Percentiles rank a stretch among this genome's conserved stretches.
These are phyloP conservation scores for Fusarium tupiense DNA, from an alignment of 2,329 filamentous ascomycete species.

Conservation along the genomic window DNA sequence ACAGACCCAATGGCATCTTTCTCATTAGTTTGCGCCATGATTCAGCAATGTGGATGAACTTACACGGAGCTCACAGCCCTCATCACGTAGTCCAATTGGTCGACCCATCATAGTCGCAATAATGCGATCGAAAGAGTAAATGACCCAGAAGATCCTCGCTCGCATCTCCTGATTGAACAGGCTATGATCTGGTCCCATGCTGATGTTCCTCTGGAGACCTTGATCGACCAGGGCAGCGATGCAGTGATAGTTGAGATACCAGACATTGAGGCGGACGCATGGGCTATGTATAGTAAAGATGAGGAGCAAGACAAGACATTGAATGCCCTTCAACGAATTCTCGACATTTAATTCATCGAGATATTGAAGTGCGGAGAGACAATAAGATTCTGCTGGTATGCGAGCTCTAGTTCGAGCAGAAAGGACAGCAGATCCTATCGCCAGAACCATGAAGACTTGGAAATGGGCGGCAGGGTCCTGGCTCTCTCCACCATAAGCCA, in stretches of 20 bases:
- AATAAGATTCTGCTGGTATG: slow-evolving; percentile 60
- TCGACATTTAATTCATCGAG: slow-evolving; percentile 59
- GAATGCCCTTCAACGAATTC: slow-evolving; percentile 59
- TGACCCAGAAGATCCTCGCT: slow-evolving; percentile 65
- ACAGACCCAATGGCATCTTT: slow-evolving; percentile 45
- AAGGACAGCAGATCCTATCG: slow-evolving; percentile 57
- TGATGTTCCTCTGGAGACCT: slow-evolving; percentile 61
- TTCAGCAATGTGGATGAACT: neutral
- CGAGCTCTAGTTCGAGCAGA: slow-evolving; percentile 55
- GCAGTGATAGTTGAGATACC: slow-evolving; percentile 66
- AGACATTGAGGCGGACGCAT: slow-evolving; percentile 59
- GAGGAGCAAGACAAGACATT: slow-evolving; percentile 58
- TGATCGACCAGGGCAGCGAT: slow-evolving; percentile 61
- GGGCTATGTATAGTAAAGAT: slow-evolving; percentile 63
- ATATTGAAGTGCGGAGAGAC: slow-evolving; percentile 57
- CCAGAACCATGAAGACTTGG: slow-evolving; percentile 64
- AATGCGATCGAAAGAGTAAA: slow-evolving; percentile 61
- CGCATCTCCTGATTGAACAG: slow-evolving; percentile 62
- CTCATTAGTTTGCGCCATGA: slow-evolving; percentile 6
- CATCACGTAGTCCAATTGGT: slow-evolving; percentile 64
- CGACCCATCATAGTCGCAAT: slow-evolving; percentile 66
- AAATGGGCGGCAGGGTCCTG: slow-evolving; percentile 51
- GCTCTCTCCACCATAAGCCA: slow-evolving; percentile 47
- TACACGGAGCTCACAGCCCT: slow-evolving; percentile 63
- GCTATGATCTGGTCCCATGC: slow-evolving; percentile 53